These are phyloP conservation scores for Tuber calosporum DNA, from an alignment of 495 filamentous ascomycete genomes.

Conservation along the genomic window DNA sequence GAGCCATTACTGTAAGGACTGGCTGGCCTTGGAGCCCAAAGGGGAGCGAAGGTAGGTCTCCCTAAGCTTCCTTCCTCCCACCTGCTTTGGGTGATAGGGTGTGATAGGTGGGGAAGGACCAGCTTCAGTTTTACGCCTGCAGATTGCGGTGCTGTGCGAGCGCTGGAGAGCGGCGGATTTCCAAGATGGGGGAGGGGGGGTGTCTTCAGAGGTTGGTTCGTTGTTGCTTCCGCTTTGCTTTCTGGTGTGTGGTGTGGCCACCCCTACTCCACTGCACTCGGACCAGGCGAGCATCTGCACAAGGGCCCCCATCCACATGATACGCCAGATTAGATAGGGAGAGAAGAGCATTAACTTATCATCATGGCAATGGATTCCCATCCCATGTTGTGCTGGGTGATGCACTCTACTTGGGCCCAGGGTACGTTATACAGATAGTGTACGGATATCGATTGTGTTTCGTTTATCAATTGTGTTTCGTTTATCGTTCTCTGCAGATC, in stretches of 20 bases:
- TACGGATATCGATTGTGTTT: slow-evolving; percentile 1
- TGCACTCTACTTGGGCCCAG: background rate
- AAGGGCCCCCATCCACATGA: background rate
- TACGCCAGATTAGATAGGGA: background rate
- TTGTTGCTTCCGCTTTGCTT: background rate
- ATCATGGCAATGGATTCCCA: background rate
- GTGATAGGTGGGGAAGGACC: background rate
- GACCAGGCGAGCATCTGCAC: background rate
- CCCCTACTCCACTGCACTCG: background rate
- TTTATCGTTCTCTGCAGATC: background rate
- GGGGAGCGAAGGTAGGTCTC: background rate
- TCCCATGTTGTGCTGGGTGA: too few relatives aligned
- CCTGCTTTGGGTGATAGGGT: background rate
- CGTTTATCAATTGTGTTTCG: slow-evolving; percentile 3
- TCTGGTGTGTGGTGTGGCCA: background rate
- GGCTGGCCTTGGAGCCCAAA: background rate
- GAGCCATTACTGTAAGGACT: background rate
- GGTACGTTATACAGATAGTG: background rate
- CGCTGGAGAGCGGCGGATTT: background rate
- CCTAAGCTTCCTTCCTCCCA: background rate
- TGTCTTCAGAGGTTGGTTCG: background rate
- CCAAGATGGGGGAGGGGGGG: too few relatives aligned
- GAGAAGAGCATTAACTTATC: too few relatives aligned
- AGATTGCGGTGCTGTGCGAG: background rate
- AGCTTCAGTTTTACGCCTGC: background rate